Base-by-base conservation (phyloP, 1,284 basidiomycete genomes). In the Ustilago vetiveriae region DNA sequence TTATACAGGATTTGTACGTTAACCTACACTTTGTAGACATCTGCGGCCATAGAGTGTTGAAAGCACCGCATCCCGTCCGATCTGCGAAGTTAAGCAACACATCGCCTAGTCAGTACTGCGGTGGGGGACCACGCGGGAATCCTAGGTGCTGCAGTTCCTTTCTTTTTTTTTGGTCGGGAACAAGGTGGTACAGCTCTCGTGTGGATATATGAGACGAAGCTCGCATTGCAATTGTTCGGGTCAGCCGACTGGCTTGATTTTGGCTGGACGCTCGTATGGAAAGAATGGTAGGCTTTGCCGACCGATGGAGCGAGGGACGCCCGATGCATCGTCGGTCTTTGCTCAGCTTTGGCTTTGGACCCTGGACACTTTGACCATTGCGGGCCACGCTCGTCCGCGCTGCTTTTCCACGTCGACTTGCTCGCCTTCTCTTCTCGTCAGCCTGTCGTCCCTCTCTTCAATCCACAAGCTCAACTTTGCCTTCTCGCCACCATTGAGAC, bases 71-170 rank as follows among this genome's bases (percentile, higher is more conserved):
- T 89, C 88, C 88, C 86, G 87, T 89, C 88, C 82, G 88, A 89
- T 89, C 88, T 89, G 88, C 86, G 87, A 86, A 89, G 88, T 88
- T 88, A 90, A 90, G 85, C 87, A 85, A 85, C 86, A 87, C 89
- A 87, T 88, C 86, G 88, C 87, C 86, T 83, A 88, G 88, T 88
- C 88, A 89, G 88, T 89, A 89, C 88, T 88, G 89, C 85, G 88
- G 88, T 89, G 88, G 88, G 88, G 88, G 88, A 89, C 88, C 88
- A 89, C 87, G 85, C 85, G 88, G 88, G 88, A 89, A 89, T 89
- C 88, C 88, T 88, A 85, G 87, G 87, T 89, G 88, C 87, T 86
- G 87, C 88, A 87, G 87, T 88, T 88, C 85, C 85, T 74, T 40
- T 48, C 29, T 45, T 33, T 13, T 33, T 13, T 36, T 19, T 33